phyloP scores from a whole-genome alignment of 257 asterid species.

The Scutellaria baicalensis region DNA sequence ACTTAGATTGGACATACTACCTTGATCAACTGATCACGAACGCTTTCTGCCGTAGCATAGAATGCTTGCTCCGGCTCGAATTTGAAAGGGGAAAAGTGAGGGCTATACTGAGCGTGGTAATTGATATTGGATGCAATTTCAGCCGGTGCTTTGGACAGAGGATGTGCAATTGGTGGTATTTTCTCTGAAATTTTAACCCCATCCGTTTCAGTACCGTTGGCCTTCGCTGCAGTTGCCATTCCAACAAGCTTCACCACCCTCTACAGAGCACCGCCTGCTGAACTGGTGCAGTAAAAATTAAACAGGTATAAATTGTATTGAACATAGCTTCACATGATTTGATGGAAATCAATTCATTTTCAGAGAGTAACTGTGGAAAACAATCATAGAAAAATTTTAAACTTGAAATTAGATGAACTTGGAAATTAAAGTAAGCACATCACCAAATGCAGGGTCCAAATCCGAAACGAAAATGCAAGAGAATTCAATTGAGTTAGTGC shows the following conservation, averaged over 20 bases:
- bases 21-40: conserved; percentile 83
- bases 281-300: not conserved
- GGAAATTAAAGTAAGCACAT: not conserved
- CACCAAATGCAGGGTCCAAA: conserved; percentile 9
- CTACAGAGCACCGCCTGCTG: too few relatives aligned
- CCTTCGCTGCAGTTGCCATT: conserved; percentile 44
- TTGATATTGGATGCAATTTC: conserved; percentile 87
- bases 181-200: conserved; percentile 28
- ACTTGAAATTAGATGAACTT: not conserved
- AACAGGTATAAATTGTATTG: not conserved
- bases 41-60: conserved; percentile 94
- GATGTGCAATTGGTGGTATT: conserved; percentile 64
- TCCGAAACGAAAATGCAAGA: not conserved
- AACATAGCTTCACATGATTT: not conserved
- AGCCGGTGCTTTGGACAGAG: conserved; percentile 50
- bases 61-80: conserved; percentile 92
- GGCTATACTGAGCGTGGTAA: conserved; percentile 81
- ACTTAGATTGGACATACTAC: conserved; percentile 28
- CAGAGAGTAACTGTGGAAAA: not conserved
- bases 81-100: conserved; percentile 90
- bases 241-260: conserved; percentile 10
- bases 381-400: not conserved
- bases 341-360: not conserved
- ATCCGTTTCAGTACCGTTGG: conserved; percentile 24
- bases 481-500: not conserved